A percentile compares a stretch with the other conserved stretches of the same genome.
phyloP scores from a whole-genome alignment of 352 stramenopile genomes.

The Elongisporangium undulatum region DNA sequence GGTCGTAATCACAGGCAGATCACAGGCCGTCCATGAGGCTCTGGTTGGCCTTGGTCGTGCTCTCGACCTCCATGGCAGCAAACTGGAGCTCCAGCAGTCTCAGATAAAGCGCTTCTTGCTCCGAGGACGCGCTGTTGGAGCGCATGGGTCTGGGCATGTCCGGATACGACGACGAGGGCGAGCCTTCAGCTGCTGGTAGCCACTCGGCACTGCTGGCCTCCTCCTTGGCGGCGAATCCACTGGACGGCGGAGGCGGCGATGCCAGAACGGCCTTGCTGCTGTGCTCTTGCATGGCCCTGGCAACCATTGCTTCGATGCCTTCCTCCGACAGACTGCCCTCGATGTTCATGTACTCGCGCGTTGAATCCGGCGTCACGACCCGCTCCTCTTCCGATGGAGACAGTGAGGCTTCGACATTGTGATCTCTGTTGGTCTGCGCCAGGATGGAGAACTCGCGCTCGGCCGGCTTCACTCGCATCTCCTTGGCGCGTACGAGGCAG shows the following conservation, averaged over 20 bases:
- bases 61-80: not conserved
- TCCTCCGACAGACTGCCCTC: not conserved
- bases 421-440: not conserved
- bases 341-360: not conserved
- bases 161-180: not conserved
- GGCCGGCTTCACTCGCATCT: conserved; percentile 3
- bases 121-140: not conserved
- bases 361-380: not conserved
- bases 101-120: not conserved
- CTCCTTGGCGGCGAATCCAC: not conserved
- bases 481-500: conserved; percentile 32
- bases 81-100: not conserved
- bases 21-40: not conserved
- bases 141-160: not conserved
- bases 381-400: not conserved
- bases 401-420: not conserved
- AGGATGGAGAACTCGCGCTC: not conserved
- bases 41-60: conserved; percentile 1
- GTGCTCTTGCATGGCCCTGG: not conserved
- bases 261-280: not conserved
- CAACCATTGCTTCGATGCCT: not conserved
- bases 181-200: not conserved
- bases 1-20: too few relatives aligned
- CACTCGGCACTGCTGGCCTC: not conserved
- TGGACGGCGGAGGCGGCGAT: too few relatives aligned